phyloP scores from a whole-genome alignment of 495 filamentous ascomycete species.

The Hypoxylon trugodes region DNA sequence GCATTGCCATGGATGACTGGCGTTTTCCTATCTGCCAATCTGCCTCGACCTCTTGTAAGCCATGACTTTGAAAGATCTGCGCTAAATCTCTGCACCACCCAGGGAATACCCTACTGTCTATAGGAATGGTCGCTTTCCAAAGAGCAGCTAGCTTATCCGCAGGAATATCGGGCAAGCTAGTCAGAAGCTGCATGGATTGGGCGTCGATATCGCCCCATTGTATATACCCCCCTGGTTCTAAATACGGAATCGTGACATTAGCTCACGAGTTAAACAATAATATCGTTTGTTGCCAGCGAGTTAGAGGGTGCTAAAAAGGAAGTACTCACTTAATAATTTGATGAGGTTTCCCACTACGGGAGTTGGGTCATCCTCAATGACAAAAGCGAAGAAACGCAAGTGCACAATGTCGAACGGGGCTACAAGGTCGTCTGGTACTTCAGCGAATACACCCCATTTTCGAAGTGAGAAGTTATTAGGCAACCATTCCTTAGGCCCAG shows the following conservation, averaged over 20 bases:
- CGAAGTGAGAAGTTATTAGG: slow-evolving; percentile 44
- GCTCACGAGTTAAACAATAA: too few relatives aligned
- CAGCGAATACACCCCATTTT: slow-evolving; percentile 40
- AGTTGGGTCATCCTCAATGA: slow-evolving; percentile 37
- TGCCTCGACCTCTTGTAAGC: not conserved
- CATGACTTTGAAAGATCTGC: not conserved
- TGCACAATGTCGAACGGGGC: slow-evolving; percentile 51
- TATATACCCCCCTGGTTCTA: not conserved
- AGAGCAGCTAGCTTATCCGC: not conserved
- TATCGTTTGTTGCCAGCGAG: not conserved
- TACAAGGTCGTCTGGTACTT: slow-evolving; percentile 32
- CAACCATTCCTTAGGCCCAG: slow-evolving; percentile 23
- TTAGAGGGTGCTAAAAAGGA: not conserved
- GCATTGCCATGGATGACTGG: not conserved
- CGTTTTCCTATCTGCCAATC: not conserved
- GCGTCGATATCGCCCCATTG: not conserved
- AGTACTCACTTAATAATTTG: not conserved
- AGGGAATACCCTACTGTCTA: not conserved
- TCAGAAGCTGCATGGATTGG: not conserved
- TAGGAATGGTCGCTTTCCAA: not conserved
- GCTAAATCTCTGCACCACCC: not conserved
- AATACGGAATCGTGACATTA: not conserved
- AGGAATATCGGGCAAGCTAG: not conserved
- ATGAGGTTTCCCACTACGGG: not conserved
- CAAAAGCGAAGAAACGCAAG: slow-evolving; percentile 43